These are phyloP conservation scores for Ogataea neopini DNA, from an alignment of 805 yeast species.

Conservation along the genomic window DNA sequence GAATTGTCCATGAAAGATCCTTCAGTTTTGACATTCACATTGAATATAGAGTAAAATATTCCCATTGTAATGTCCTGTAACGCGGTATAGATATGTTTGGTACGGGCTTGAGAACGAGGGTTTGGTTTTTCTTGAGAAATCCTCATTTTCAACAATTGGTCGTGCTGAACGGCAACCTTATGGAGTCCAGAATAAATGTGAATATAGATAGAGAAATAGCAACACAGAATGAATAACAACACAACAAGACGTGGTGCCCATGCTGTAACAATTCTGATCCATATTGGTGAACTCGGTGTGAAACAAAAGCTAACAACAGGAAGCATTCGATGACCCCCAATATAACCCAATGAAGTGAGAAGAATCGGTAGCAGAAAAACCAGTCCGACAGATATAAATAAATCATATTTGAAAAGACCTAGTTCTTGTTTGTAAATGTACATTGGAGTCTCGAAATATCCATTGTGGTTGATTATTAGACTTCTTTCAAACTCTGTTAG, in stretches of 20 bases:
- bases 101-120: background rate
- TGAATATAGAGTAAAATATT: conserved; percentile 18
- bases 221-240: conserved; percentile 14
- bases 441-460: conserved; percentile 15
- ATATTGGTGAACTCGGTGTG: conserved; percentile 16
- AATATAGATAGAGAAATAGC: conserved; percentile 25
- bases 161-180: conserved; percentile 16
- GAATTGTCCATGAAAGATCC: conserved; percentile 9
- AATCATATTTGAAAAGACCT: conserved; percentile 19
- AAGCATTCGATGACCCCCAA: conserved; percentile 13
- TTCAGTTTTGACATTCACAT: conserved; percentile 11
- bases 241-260: conserved; percentile 21
- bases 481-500: conserved; percentile 14
- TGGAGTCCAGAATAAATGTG: conserved; percentile 16
- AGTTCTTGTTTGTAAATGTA: conserved; percentile 20
- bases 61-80: conserved; percentile 15
- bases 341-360: conserved; percentile 14
- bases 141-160: conserved; percentile 4
- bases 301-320: conserved; percentile 21
- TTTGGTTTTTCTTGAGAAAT: background rate
- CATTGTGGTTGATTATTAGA: conserved; percentile 12
- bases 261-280: conserved; percentile 21
- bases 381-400: conserved; percentile 1
- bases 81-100: background rate
- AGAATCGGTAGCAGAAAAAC: conserved; percentile 12